Evolutionary conservation across 139 green algal genomes (phyloP).

Genomic region (Closterium sp.): DNA sequence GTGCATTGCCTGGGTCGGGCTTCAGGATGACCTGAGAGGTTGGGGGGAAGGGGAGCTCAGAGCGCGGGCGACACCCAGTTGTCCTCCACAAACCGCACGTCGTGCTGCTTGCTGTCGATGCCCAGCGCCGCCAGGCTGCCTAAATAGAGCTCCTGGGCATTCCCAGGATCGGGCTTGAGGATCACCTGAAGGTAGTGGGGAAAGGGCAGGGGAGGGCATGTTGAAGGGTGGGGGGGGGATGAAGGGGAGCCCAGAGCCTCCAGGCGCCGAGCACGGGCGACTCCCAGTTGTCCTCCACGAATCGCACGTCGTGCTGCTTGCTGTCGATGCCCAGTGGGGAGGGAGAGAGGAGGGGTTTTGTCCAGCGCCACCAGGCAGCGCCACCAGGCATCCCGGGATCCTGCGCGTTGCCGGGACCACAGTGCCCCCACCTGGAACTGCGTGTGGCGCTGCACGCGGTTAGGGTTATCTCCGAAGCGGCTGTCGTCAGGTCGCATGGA

Average conservation of each 20-base stretch:
- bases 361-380: no score
- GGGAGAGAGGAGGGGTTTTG: background rate
- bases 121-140: constrained; percentile 72
- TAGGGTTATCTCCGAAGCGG: constrained; percentile 85
- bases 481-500: constrained; percentile 93
- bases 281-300: constrained; percentile 99
- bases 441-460: constrained; percentile 95
- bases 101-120: constrained; percentile 78
- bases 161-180: constrained; percentile 95
- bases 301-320: constrained; percentile 75
- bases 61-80: constrained; percentile 74
- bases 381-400: no score
- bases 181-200: constrained; percentile 73
- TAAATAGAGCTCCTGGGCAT: constrained; percentile 95
- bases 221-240: no score
- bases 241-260: no score
- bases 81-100: constrained; percentile 94
- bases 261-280: constrained; percentile 92
- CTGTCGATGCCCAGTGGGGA: constrained; percentile 75
- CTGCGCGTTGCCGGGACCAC: no score
- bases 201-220: no score
- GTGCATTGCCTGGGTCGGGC: constrained; percentile 92
- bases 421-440: constrained; percentile 79
- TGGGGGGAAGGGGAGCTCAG: background rate
- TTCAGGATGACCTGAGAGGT: constrained; percentile 92